These are phyloP conservation scores for Orbilia brochopaga DNA, from an alignment of 2,329 filamentous ascomycete species.

Conservation along the genomic window DNA sequence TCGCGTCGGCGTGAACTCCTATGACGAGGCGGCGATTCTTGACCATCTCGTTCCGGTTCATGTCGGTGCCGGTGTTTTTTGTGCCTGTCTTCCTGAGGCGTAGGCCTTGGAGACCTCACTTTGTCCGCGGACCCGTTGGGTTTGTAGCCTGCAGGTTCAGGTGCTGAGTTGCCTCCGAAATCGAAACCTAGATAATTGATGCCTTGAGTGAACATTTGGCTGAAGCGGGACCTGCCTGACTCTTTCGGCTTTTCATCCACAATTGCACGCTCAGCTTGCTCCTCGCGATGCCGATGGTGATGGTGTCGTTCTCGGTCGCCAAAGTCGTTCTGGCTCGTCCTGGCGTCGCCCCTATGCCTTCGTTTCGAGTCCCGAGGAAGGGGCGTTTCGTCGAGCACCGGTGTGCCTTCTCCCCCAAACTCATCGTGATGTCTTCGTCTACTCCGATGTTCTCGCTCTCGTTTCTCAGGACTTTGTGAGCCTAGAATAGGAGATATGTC, in stretches of 20 bases:
- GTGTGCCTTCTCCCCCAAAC: constrained; percentile 4
- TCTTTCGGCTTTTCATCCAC: constrained; percentile 43
- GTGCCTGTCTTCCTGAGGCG: constrained; percentile 24
- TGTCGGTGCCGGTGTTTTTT: constrained; percentile 33
- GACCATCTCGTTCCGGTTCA: constrained; percentile 16
- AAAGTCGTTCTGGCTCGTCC: constrained; percentile 32
- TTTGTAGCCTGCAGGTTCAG: constrained; percentile 11
- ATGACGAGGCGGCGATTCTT: constrained; percentile 32
- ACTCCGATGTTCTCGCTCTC: constrained; percentile 66
- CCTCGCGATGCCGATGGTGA: constrained; percentile 35
- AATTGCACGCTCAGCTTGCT: constrained; percentile 1
- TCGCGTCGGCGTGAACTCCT: constrained; percentile 37
- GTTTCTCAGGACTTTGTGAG: constrained; percentile 43
- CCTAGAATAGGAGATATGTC: constrained; percentile 9
- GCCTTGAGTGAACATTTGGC: constrained; percentile 36
- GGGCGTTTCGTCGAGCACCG: constrained; percentile 5
- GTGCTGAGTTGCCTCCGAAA: constrained; percentile 18
- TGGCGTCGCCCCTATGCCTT: constrained; percentile 32
- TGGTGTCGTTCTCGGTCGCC: constrained; percentile 31
- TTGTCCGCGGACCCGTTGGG: constrained; percentile 33
- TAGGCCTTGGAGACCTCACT: constrained; percentile 8
- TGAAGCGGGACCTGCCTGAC: constrained; percentile 31
- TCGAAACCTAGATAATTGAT: constrained; percentile 38
- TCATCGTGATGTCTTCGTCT: constrained; percentile 36
- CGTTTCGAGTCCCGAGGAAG: constrained; percentile 24